These are phyloP conservation scores for Brassica cretica DNA, from an alignment of 345 rosid species.

Conservation along the genomic window DNA sequence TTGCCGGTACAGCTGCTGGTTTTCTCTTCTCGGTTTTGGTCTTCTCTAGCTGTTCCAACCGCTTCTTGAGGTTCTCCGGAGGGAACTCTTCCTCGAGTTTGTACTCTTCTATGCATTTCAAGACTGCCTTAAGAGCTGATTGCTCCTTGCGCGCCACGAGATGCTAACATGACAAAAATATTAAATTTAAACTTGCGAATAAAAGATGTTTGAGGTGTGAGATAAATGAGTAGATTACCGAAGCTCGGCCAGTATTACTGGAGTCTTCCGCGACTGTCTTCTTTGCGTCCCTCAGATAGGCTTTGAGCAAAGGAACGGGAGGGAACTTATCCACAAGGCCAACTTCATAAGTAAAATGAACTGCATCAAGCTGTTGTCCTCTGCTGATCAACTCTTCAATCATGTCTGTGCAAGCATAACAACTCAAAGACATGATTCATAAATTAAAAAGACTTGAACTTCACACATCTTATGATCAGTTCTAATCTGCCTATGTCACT, in stretches of 20 bases:
- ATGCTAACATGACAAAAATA: slow-evolving; percentile 44
- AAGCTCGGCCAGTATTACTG: slow-evolving; percentile 78
- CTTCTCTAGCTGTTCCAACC: slow-evolving; percentile 97
- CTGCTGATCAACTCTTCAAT: slow-evolving; percentile 79
- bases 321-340: slow-evolving; percentile 87
- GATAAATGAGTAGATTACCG: slow-evolving; percentile 49
- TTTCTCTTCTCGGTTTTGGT: slow-evolving; percentile 86
- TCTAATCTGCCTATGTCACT: slow-evolving; percentile 4
- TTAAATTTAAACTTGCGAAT: background rate
- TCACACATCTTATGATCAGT: slow-evolving; percentile 1
- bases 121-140: slow-evolving; percentile 84
- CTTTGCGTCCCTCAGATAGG: slow-evolving; percentile 88
- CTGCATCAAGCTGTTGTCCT: slow-evolving; percentile 98
- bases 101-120: slow-evolving; percentile 98
- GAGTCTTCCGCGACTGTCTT: slow-evolving; percentile 84
- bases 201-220: background rate
- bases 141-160: slow-evolving; percentile 91
- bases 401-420: slow-evolving; percentile 59
- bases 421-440: slow-evolving; percentile 8
- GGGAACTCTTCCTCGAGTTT: slow-evolving; percentile 80
- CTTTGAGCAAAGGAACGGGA: slow-evolving; percentile 81
- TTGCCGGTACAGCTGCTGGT: slow-evolving; percentile 81
- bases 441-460: background rate
- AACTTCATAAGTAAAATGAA: slow-evolving; percentile 93
- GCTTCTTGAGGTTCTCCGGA: slow-evolving; percentile 93